Evolutionary conservation across 305 asterid genomes (phyloP).

Genomic region (Andrographis paniculata): DNA sequence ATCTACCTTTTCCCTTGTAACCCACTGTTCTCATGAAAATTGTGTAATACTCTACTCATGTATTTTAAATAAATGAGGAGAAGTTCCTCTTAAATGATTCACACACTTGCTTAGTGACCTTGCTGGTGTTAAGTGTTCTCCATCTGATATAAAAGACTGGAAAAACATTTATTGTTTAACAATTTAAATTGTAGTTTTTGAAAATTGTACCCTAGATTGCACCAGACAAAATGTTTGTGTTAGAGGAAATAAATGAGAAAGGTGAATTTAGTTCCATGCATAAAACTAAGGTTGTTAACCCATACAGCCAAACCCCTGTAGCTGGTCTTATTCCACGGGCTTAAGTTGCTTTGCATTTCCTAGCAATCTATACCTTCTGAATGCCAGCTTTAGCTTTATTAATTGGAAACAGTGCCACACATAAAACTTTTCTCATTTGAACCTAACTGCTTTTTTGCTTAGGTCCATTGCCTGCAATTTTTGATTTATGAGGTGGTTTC

Average conservation of each 20-base stretch:
- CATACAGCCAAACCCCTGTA: too few species aligned
- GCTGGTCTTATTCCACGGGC: neutral
- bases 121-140: too few species aligned
- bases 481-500: slow-evolving; percentile 98
- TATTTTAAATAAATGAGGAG: neutral
- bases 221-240: too few species aligned
- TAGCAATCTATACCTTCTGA: too few species aligned
- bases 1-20: neutral
- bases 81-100: neutral
- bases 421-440: slow-evolving; percentile 17
- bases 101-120: too few species aligned
- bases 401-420: slow-evolving; percentile 9
- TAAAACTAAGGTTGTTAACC: slow-evolving; percentile 8
- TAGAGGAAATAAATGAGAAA: too few species aligned
- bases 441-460: slow-evolving; percentile 6
- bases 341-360: too few species aligned
- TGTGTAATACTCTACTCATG: neutral
- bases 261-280: neutral
- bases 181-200: too few species aligned
- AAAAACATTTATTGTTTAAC: too few species aligned
- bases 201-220: too few species aligned
- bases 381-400: slow-evolving; percentile 3
- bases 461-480: slow-evolving; percentile 98
- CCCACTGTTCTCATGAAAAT: neutral
- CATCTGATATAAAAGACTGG: too few species aligned